Base-by-base conservation (phyloP, 257 asterid genomes). In the Solanum pennellii region DNA sequence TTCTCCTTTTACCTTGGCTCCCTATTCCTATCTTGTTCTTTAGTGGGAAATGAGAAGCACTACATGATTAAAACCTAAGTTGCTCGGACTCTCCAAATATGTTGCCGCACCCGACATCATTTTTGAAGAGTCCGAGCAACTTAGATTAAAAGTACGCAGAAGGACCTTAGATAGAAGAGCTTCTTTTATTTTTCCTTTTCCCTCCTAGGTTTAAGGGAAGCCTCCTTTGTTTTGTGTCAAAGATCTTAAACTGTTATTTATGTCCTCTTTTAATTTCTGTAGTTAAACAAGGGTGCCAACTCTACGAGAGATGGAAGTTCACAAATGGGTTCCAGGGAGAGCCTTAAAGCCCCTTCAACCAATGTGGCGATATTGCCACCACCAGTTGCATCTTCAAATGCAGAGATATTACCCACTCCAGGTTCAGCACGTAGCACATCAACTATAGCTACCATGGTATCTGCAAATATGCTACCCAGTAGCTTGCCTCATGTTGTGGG, bases 401-500 rank as follows among this genome's bases (percentile, higher is more conserved):
- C 91, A 5, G 87, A 83, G 82, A 27, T 85, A 69, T 83, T 25
- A 33, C 41, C 87, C 62, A 89, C 65, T 83, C 37, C 92, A 62
- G 94, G 86, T 71, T 89, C 86, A 86, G 77, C 42, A 7, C 39
- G 90, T 14, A 87, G 90, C 88, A 73, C 90, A 29, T 88, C 93
- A 25, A 41, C 62, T 52, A 18, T 52, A 52, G n/a, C 62, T 18
- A 52, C 62, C 62, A 52, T 18, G n/a, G 62, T 5, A 16, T 52
- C 62, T 18, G 62, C 8, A 3, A 52, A 88, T 41, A 83, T 89
- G 44, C 89, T 93, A n/a, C 92, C 90, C 42, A 87, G 91, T 88
- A 95, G 94, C 82, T 83, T 95, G 90, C 97, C 99, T 91, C 96
- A 93, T 73, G 90, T 95, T 74, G 80, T 91, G 44, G 98, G 94